These are phyloP conservation scores for Ogataea trehalophila DNA, from an alignment of 805 yeast species.

Conservation along the genomic window DNA sequence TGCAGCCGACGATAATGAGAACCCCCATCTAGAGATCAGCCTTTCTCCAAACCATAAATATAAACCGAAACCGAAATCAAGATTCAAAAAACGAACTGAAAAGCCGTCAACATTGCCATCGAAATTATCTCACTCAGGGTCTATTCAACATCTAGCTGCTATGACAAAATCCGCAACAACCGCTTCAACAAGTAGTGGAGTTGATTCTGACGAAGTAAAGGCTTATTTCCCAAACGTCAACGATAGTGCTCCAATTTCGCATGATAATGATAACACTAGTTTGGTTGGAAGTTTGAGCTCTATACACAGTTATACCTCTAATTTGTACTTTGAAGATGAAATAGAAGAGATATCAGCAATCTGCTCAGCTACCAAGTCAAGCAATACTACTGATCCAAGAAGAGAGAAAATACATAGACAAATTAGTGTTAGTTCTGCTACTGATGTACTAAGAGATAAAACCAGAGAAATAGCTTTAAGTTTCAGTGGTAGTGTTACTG, in stretches of 20 bases:
- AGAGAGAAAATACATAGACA: slow-evolving; percentile 3
- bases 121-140: too few species aligned
- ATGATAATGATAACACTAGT: slow-evolving; percentile 2
- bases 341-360: slow-evolving; percentile 3
- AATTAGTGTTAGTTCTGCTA: slow-evolving; percentile 24
- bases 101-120: too few species aligned
- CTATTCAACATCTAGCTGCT: background rate
- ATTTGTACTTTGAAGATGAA: slow-evolving; percentile 22
- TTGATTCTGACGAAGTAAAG: background rate
- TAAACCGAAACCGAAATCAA: too few species aligned
- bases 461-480: slow-evolving; percentile 12
- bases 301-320: slow-evolving; percentile 10
- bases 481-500: background rate
- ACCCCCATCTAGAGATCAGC: background rate
- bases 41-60: too few species aligned
- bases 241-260: background rate
- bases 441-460: slow-evolving; percentile 19
- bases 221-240: background rate
- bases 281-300: slow-evolving; percentile 14
- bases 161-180: background rate
- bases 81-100: too few species aligned
- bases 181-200: background rate
- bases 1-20: background rate
- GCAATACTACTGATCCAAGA: background rate
- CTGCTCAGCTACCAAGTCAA: background rate